Conservation (phyloP, 1,284 basidiomycete genomes). For the Cryptococcus deneoformans region DNA sequence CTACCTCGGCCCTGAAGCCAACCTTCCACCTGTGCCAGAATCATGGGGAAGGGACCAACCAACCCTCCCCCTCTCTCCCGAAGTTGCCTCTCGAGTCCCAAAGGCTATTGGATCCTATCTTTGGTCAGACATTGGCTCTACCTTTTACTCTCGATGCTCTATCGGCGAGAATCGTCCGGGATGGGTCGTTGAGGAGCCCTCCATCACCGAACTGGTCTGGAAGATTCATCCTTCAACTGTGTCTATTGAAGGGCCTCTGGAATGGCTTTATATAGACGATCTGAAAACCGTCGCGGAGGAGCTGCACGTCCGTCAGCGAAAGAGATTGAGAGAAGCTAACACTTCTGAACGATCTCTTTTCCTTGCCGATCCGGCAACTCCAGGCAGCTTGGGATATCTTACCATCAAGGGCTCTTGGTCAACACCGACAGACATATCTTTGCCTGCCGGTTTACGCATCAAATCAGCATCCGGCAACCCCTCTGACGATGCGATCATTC, state of each 20-base stretch:
- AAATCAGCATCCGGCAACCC: background rate
- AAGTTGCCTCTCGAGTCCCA: conserved; percentile 1
- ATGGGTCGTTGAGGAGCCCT: conserved; percentile 17
- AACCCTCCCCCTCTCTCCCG: too few species aligned
- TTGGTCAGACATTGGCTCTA: conserved; percentile 33
- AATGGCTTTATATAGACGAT: conserved; percentile 15
- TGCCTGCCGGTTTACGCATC: conserved; percentile 13
- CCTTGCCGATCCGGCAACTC: conserved; percentile 14
- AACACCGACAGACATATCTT: background rate
- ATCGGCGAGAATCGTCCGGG: conserved; percentile 16
- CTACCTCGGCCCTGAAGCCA: conserved; percentile 1
- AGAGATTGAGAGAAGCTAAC: conserved; percentile 1
- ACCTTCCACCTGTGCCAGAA: background rate
- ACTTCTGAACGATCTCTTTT: conserved; percentile 4
- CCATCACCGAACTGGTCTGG: conserved; percentile 22
- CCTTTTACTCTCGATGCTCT: conserved; percentile 27
- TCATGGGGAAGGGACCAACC: too few species aligned
- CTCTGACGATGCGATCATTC: conserved; percentile 11
- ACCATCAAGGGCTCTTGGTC: conserved; percentile 6
- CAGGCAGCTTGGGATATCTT: conserved; percentile 15
- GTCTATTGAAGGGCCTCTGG: conserved; percentile 6
- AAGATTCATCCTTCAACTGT: conserved; percentile 9
- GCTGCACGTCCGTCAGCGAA: conserved; percentile 1
- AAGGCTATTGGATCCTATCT: conserved; percentile 26
- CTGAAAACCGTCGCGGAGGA: background rate